A percentile compares a stretch with the other conserved stretches of the same genome.
These are phyloP conservation scores for Alloascoidea hylecoeti DNA, from an alignment of 805 yeast genomes.

Conservation along the genomic window DNA sequence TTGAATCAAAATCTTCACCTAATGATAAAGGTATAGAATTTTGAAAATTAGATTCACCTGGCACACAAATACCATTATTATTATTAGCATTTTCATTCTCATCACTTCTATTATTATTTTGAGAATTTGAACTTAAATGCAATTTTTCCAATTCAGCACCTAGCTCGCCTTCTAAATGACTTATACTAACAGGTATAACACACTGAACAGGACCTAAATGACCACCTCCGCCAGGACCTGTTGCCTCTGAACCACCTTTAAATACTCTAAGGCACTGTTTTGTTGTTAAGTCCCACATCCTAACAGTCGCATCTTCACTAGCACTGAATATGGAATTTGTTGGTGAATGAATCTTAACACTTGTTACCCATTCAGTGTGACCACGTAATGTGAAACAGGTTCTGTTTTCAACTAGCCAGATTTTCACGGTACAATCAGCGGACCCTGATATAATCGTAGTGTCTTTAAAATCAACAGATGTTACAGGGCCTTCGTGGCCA, in stretches of 20 bases:
- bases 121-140: conserved; percentile 25
- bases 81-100: neutral
- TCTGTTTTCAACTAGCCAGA: conserved; percentile 92
- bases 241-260: conserved; percentile 44
- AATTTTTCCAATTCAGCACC: conserved; percentile 54
- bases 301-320: conserved; percentile 81
- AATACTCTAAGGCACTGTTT: conserved; percentile 70
- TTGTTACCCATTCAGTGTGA: conserved; percentile 84
- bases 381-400: conserved; percentile 90
- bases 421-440: conserved; percentile 83
- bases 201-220: conserved; percentile 93
- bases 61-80: no score
- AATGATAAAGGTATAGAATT: neutral
- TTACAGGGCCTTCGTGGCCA: conserved; percentile 82
- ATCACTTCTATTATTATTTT: conserved; percentile 1
- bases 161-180: conserved; percentile 55
- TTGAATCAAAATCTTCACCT: conserved; percentile 3
- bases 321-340: conserved; percentile 75
- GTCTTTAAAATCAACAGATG: conserved; percentile 69
- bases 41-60: neutral
- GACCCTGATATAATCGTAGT: conserved; percentile 86
- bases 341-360: conserved; percentile 73
- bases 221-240: conserved; percentile 27
- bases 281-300: conserved; percentile 87
- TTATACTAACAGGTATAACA: conserved; percentile 72